These are phyloP conservation scores for Simplicillium aogashimaense DNA, from an alignment of 2,329 filamentous ascomycete genomes.

Conservation along the genomic window DNA sequence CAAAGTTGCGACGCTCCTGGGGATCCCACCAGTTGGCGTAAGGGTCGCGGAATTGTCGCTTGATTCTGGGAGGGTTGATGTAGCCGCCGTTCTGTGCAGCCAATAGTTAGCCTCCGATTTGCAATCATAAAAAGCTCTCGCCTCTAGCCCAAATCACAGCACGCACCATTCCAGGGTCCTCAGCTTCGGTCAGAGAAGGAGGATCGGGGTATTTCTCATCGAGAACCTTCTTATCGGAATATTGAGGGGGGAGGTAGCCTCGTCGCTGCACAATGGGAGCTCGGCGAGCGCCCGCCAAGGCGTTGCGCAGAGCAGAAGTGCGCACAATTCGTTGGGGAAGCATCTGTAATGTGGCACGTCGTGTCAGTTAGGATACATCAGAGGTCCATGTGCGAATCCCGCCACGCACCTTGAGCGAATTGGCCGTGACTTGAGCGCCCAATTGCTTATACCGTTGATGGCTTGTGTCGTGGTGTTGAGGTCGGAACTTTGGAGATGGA, in stretches of 20 bases:
- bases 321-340: slow-evolving; percentile 49
- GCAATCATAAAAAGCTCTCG: slow-evolving; percentile 12
- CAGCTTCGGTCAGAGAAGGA: slow-evolving; percentile 40
- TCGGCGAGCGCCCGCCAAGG: slow-evolving; percentile 35
- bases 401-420: slow-evolving; percentile 20
- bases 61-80: slow-evolving; percentile 67
- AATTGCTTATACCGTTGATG: slow-evolving; percentile 18
- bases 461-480: slow-evolving; percentile 17
- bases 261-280: slow-evolving; percentile 46
- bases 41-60: slow-evolving; percentile 88
- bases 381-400: neutral
- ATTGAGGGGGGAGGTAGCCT: slow-evolving; percentile 41
- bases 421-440: slow-evolving; percentile 19
- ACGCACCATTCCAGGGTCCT: slow-evolving; percentile 59
- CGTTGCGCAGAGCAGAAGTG: slow-evolving; percentile 32
- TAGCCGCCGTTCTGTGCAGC: slow-evolving; percentile 67
- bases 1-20: slow-evolving; percentile 94
- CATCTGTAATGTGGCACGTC: slow-evolving; percentile 37
- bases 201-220: slow-evolving; percentile 44
- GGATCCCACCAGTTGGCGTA: slow-evolving; percentile 94
- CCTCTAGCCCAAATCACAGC: slow-evolving; percentile 2
- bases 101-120: slow-evolving; percentile 5
- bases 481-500: slow-evolving; percentile 16
- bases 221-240: slow-evolving; percentile 33
- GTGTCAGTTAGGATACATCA: slow-evolving; percentile 6